Evolutionary conservation across 1,139 yeast genomes (phyloP).

Genomic region (Pichia cactophila): DNA sequence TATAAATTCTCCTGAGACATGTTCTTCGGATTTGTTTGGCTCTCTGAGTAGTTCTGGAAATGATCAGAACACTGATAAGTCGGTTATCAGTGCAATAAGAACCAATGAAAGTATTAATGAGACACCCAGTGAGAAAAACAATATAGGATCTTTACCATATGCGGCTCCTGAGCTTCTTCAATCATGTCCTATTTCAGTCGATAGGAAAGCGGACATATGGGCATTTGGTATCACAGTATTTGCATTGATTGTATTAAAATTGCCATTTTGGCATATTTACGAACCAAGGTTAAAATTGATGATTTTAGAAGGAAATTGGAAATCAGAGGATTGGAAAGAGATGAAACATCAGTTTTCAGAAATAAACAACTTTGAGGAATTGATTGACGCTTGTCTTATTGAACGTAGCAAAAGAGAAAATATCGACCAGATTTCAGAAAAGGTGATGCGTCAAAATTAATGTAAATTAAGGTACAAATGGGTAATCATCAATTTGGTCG

Average conservation of each 20-base stretch:
- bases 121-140: background rate
- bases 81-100: background rate
- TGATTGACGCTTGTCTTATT: conserved; percentile 9
- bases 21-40: conserved; percentile 71
- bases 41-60: background rate
- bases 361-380: background rate
- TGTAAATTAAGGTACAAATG: background rate
- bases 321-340: conserved; percentile 30
- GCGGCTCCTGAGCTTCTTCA: conserved; percentile 80
- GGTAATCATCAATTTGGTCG: background rate
- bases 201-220: conserved; percentile 82
- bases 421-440: conserved; percentile 4
- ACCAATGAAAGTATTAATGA: background rate
- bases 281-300: conserved; percentile 71
- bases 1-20: conserved; percentile 40
- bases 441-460: background rate
- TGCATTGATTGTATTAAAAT: conserved; percentile 62
- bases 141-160: conserved; percentile 82
- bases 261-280: conserved; percentile 78
- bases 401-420: conserved; percentile 26
- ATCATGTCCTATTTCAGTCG: conserved; percentile 53
- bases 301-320: conserved; percentile 59
- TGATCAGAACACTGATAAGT: background rate
- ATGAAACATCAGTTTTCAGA: background rate
- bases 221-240: conserved; percentile 76